Base-by-base conservation (phyloP, 2,329 filamentous ascomycete species). In the Epicoccum sorghinum region DNA sequence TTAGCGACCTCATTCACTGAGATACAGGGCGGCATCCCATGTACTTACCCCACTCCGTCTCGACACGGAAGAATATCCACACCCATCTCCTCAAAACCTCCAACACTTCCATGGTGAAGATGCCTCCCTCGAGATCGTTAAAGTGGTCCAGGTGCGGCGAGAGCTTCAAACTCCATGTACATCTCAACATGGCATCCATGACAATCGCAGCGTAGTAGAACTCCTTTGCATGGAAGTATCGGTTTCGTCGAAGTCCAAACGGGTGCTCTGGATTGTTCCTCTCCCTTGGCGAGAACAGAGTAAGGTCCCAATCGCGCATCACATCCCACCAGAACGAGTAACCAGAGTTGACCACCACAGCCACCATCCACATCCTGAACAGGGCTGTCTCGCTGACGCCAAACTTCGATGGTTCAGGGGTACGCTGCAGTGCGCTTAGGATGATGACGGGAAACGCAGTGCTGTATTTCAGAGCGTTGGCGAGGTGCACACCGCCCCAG, bases 241-340 rank as follows among this genome's bases (percentile, higher is more conserved):
- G 83, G 51, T 88, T 82, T 45, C 86, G 82, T 25, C 95, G 87
- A 39, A 99, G 80, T 1, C 90, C 95, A 71, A 85, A 95, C 0
- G 91, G 85, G 64, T 93, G 84, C 24, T 89, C 85, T 1, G 82
- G 82, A 9, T 83, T 81, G 60, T 81, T 80, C 59, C 88, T 84
- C 58, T 85, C 80, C 33, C 76, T 77, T 12, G 80, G 73, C 3
- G 88, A 85, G 69, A 98, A 90, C 12, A 98, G 82, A 0, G 89
- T 90, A 58, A 99, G 81, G 70, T 98, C 95, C 95, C 95, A 99
- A 80, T 99, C 95, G 78, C 93, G 95, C 50, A 91, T 83, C 27
- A 98, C 87, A 68, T 99, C 95, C 95, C 95, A 99, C 81, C 95
- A 99, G 79, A 98, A 98, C n/a, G 89, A 92, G 77, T 96, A 99